phyloP scores from a whole-genome alignment of 106 monocot species.

The Dendrobium chrysotoxum region DNA sequence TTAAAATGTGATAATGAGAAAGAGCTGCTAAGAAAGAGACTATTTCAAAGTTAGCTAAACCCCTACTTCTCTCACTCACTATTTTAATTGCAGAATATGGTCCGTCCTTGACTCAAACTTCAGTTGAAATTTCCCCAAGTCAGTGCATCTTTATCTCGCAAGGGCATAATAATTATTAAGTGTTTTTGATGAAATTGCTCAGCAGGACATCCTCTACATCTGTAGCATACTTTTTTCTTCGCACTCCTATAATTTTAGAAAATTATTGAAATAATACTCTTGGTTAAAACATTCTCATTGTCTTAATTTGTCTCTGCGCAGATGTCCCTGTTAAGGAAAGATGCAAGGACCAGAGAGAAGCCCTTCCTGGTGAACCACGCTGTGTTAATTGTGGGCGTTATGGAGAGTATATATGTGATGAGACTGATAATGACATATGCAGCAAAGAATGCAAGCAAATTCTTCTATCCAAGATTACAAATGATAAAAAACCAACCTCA shows the following conservation, averaged over 20 bases:
- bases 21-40: too few relatives aligned
- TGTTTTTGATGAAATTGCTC: not conserved
- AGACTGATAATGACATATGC: conserved; percentile 60
- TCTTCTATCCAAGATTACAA: conserved; percentile 40
- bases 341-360: conserved; percentile 58
- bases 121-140: not conserved
- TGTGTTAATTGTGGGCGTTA: conserved; percentile 58
- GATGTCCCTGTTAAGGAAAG: conserved; percentile 40
- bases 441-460: conserved; percentile 54
- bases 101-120: not conserved
- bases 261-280: not conserved
- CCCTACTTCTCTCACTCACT: not conserved
- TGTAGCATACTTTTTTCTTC: not conserved
- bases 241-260: not conserved
- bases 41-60: too few relatives aligned
- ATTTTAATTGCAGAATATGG: not conserved
- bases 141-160: not conserved
- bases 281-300: not conserved
- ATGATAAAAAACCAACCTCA: conserved; percentile 11
- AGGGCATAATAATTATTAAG: not conserved
- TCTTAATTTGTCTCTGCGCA: not conserved
- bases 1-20: too few relatives aligned
- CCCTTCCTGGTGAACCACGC: conserved; percentile 52
- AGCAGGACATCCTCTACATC: not conserved
- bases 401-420: conserved; percentile 70